A percentile compares a stretch with the other conserved stretches of the same genome.
These are phyloP conservation scores for Dichotomopilus funicola DNA, from an alignment of 2,329 filamentous ascomycete genomes.

Conservation along the genomic window DNA sequence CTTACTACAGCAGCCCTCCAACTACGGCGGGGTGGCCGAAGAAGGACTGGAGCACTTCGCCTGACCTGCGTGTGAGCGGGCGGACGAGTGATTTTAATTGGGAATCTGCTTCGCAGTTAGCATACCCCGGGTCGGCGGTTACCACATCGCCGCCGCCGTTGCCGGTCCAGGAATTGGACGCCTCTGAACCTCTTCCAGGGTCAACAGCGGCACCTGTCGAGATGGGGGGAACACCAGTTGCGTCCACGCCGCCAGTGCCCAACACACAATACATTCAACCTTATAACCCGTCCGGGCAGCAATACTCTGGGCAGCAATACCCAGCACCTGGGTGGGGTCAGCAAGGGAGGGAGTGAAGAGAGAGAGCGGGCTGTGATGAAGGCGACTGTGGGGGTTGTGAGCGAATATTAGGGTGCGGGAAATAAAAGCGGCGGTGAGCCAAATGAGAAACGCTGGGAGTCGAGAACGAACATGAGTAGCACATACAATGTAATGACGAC, in stretches of 20 bases:
- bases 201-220: slow-evolving; percentile 20
- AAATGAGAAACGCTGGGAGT: not conserved
- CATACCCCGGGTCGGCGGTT: slow-evolving; percentile 4
- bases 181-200: slow-evolving; percentile 12
- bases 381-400: not conserved
- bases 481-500: not conserved
- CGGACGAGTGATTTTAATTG: slow-evolving; percentile 23
- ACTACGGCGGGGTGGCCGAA: slow-evolving; percentile 13
- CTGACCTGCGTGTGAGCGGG: slow-evolving; percentile 14
- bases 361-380: not conserved
- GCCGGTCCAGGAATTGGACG: slow-evolving; percentile 12
- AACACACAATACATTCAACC: not conserved
- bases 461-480: too few relatives aligned
- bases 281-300: slow-evolving; percentile 1
- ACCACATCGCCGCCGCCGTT: slow-evolving; percentile 14
- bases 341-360: not conserved
- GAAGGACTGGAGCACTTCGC: slow-evolving; percentile 17
- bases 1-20: slow-evolving; percentile 12
- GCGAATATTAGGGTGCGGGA: not conserved
- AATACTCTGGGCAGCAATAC: not conserved
- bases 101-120: slow-evolving; percentile 24
- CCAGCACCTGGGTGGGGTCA: not conserved
- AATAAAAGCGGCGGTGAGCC: slow-evolving; percentile 5
- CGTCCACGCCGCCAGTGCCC: not conserved
- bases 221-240: slow-evolving; percentile 23